These are phyloP conservation scores for Xylariaceae sp. DNA, from an alignment of 2,329 filamentous ascomycete genomes.

Conservation along the genomic window DNA sequence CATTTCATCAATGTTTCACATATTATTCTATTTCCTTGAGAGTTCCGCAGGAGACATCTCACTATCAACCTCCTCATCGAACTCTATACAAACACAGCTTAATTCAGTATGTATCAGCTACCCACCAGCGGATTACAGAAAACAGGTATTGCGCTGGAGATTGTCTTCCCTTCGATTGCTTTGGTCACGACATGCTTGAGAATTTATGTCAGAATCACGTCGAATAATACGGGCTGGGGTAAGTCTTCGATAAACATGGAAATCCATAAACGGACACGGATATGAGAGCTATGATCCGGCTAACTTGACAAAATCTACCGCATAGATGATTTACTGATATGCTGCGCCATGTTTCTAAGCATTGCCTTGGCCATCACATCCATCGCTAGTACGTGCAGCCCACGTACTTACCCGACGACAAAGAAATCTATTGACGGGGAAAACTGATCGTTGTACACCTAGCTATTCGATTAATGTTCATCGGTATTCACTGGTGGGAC, in stretches of 20 bases:
- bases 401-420: too few relatives aligned
- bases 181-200: slow-evolving; percentile 33
- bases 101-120: slow-evolving; percentile 19
- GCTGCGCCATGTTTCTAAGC: slow-evolving; percentile 28
- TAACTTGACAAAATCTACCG: neutral
- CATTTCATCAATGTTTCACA: too few relatives aligned
- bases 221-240: slow-evolving; percentile 36
- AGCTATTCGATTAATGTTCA: slow-evolving; percentile 21
- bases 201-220: slow-evolving; percentile 35
- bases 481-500: slow-evolving; percentile 25
- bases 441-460: neutral
- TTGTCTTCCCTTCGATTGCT: slow-evolving; percentile 38
- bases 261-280: slow-evolving; percentile 1
- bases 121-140: slow-evolving; percentile 26
- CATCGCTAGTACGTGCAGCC: slow-evolving; percentile 11
- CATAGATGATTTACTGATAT: slow-evolving; percentile 34
- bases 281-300: too few relatives aligned
- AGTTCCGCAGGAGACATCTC: too few relatives aligned
- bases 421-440: slow-evolving; percentile 3
- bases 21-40: too few relatives aligned
- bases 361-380: slow-evolving; percentile 21
- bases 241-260: slow-evolving; percentile 6
- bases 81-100: neutral
- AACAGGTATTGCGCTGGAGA: slow-evolving; percentile 34
- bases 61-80: too few relatives aligned